A percentile compares a stretch with the other conserved stretches of the same genome.
phyloP scores from a whole-genome alignment of 257 asterid genomes.

The Avicennia marina region DNA sequence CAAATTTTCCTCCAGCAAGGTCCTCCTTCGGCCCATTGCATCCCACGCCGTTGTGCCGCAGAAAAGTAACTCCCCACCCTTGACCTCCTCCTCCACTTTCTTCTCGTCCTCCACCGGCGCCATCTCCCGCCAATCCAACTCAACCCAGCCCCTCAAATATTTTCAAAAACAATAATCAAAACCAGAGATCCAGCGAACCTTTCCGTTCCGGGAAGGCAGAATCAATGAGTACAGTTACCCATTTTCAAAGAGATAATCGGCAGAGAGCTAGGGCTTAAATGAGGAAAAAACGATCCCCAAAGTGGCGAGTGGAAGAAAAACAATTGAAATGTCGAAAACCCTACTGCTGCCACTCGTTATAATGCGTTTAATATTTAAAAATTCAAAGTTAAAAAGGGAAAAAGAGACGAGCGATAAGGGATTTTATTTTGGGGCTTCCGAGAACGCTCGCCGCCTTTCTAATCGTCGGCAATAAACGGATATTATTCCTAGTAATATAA shows the following conservation, averaged over 20 bases:
- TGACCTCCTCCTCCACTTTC: constrained; percentile 40
- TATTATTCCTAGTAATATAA: no score
- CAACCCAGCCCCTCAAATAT: constrained; percentile 28
- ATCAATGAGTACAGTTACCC: constrained; percentile 7
- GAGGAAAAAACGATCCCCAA: constrained; percentile 8
- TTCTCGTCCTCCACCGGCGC: constrained; percentile 47
- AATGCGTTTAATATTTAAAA: constrained; percentile 10
- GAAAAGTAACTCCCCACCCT: constrained; percentile 82
- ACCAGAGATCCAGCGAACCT: constrained; percentile 32
- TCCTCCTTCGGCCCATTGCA: constrained; percentile 74
- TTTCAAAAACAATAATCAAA: constrained; percentile 7
- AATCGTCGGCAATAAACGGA: no score
- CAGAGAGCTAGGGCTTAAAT: constrained; percentile 21
- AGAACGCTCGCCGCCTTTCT: no score
- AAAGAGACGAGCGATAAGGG: no score
- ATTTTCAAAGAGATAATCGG: constrained; percentile 34
- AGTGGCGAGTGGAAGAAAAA: constrained; percentile 25
- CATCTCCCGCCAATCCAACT: constrained; percentile 59
- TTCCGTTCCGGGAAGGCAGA: neutral
- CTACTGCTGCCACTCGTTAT: constrained; percentile 23
- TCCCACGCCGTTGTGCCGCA: constrained; percentile 94
- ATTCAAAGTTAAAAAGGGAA: no score
- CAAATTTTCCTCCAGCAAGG: constrained; percentile 58
- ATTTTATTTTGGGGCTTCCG: no score
- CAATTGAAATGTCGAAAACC: constrained; percentile 36